Percentiles rank a stretch among this genome's conserved stretches.
These are phyloP conservation scores for Aspergillus sergii DNA, from an alignment of 2,329 filamentous ascomycete genomes.

Conservation along the genomic window DNA sequence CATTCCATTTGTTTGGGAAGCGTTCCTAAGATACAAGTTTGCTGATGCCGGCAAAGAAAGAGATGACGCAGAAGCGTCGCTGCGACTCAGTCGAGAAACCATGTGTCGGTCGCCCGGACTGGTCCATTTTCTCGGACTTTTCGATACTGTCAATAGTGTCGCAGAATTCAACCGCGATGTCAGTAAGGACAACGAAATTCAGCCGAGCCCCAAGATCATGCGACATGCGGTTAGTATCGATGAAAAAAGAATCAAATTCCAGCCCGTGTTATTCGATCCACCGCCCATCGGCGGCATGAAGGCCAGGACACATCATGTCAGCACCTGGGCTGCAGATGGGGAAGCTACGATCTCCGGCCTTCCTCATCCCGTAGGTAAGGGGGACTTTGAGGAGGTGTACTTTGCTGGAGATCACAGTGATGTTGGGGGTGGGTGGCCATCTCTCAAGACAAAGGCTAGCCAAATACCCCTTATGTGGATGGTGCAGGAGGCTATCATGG, in stretches of 20 bases:
- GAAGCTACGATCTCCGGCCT: slow-evolving; percentile 4
- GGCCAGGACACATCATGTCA: slow-evolving; percentile 7
- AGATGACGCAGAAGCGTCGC: slow-evolving; percentile 4
- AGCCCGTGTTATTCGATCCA: slow-evolving; percentile 23
- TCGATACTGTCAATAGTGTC: slow-evolving; percentile 31
- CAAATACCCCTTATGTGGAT: slow-evolving; percentile 71
- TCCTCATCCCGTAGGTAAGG: not conserved
- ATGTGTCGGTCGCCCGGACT: slow-evolving; percentile 21
- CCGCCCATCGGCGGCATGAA: not conserved
- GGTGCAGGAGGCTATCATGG: slow-evolving; percentile 61
- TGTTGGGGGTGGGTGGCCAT: slow-evolving; percentile 71
- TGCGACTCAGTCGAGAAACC: slow-evolving; percentile 17
- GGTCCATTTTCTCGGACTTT: slow-evolving; percentile 28
- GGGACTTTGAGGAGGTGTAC: slow-evolving; percentile 70
- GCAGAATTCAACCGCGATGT: slow-evolving; percentile 22
- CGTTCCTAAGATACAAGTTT: slow-evolving; percentile 20
- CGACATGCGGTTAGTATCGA: slow-evolving; percentile 58
- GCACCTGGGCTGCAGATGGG: slow-evolving; percentile 25
- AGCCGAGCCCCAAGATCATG: slow-evolving; percentile 48
- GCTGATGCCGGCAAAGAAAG: slow-evolving; percentile 10
- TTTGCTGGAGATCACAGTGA: slow-evolving; percentile 77
- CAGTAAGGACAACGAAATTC: slow-evolving; percentile 11
- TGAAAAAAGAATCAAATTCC: slow-evolving; percentile 56
- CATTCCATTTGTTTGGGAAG: slow-evolving; percentile 22
- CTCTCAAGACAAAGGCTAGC: slow-evolving; percentile 60